Conservation (phyloP, 441 rosid genomes). For the Kokia cookei region DNA sequence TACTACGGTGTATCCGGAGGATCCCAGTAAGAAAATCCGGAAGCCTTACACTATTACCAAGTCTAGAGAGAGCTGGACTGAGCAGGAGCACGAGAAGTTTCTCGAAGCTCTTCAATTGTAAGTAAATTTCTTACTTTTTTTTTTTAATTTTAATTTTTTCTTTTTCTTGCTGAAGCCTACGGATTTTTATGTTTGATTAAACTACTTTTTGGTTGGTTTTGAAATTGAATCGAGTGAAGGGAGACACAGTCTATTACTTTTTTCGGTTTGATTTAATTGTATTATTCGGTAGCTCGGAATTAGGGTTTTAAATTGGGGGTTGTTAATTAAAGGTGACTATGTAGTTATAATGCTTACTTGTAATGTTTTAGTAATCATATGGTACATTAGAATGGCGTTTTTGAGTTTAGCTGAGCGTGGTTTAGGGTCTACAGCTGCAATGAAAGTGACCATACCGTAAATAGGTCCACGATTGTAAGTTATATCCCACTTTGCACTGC, state of each 20-base stretch:
- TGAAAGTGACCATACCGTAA: too few species aligned
- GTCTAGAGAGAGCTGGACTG: slow-evolving; percentile 98
- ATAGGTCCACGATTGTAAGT: background rate
- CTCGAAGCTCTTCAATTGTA: slow-evolving; percentile 94
- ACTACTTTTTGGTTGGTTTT: background rate
- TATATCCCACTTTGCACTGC: background rate
- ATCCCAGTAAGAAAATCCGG: slow-evolving; percentile 67
- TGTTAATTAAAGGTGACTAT: background rate
- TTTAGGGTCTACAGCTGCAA: too few species aligned
- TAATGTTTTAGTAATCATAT: background rate
- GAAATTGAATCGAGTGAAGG: background rate
- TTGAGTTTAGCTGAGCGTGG: background rate
- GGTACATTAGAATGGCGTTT: background rate
- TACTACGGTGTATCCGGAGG: slow-evolving; percentile 35
- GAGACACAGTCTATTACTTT: background rate
- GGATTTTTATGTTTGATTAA: background rate
- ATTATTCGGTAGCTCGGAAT: background rate
- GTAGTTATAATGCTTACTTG: background rate
- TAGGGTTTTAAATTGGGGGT: background rate
- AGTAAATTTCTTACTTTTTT: slow-evolving; percentile 9
- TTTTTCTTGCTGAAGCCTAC: background rate
- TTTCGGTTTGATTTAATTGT: background rate
- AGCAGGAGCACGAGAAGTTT: slow-evolving; percentile 92
- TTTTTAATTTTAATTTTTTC: background rate
- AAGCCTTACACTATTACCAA: slow-evolving; percentile 93